Base-by-base conservation (phyloP, 2,329 filamentous ascomycete genomes). In the Botryosphaeria agaves region DNA sequence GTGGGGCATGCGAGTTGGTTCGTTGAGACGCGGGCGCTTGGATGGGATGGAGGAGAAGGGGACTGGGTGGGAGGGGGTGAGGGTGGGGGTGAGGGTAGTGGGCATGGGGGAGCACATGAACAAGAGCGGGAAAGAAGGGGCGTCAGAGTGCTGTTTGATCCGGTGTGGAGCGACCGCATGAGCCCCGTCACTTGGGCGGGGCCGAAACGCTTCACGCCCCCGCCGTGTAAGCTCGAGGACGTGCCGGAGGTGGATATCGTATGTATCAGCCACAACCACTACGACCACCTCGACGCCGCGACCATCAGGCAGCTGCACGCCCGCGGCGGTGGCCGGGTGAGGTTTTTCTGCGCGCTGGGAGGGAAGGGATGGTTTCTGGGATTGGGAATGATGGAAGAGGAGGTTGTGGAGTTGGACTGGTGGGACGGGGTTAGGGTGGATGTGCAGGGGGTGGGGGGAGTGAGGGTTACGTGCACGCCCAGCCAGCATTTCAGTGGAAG, bases 191-290 rank as follows among this genome's bases (percentile, higher is more conserved):
- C 50, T 11, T 52, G 52, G 32, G 39, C 58, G 1, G 66, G 65
- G 0, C 66, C 66, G 0, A 59, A 63, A 30, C 51, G 66, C 19
- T 66, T 66, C 32, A 62, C 59, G 9, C 61, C 58, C 3, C 51
- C 61, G 3, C 66, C 66, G 1, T 69, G 64, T 40, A 38, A 42
- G 1, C 39, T 66, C 2, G 48, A 59, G 2, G 62, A 66, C 12
- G 41, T 69, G 3, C 65, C 66, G 0, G 52, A 62, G 2, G 47
- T 69, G 7, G 65, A 71, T 32, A 42, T 61, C 3, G 52, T 70
- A 3, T 47, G 57, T 34, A 65, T 70, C 28, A 64, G 57, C 32
- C 66, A 71, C 42, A 64, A 68, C 37, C 66, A 70, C 40, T 69
- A 67, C 38, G 64, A 70, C 37, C 66, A 70, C 35, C 50, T 69